Base-by-base conservation (phyloP, 371 early-diverging fungal species). In the Mucor plumbeus region DNA sequence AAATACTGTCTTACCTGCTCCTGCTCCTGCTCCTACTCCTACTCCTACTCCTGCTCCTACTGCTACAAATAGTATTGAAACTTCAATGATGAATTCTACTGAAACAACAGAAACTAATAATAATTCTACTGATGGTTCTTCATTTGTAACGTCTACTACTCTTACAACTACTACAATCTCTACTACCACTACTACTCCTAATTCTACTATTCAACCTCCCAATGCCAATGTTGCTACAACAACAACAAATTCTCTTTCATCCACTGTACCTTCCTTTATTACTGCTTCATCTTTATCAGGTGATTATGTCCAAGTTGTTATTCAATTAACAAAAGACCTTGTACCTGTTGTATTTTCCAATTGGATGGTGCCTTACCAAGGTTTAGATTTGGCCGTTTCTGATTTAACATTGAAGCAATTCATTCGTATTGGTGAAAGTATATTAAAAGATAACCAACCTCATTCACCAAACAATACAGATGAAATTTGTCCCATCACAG, bases 241-340 rank as follows among this genome's bases (percentile, higher is more conserved):
- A 5, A 48, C 58, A 3, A 34, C 61, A 9, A 58, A 35, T 21
- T 58, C 60, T 40, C 62, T 38, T 63, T 80, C 59, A 65, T 74
- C 61, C 43, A 73, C 64, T 59, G 81, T 90, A 6, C 90, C 90
- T 8, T 94, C 97, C 6, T 91, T 97, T 55, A 90, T 96, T 36
- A 90, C 92, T 0, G 90, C 90, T 1, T 90, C 91, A 5, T 91
- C 93, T 0, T 75, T 92, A 17, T 87, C 92, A 0, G 88, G 90
- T 13, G 91, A 91, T 65, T 90, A 93, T 68, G 75, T 98, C 5
- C 92, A 93, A 63, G 86, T 97, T 1, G 89, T 89, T 7, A 91
- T 97, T 19, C 98, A 99, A 65, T 76, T 98, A 10, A 97, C 99
- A 9, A 84, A 88, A 55, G 98, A 99, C 70, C 75, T 85, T 10